Evolutionary conservation across 2,329 filamentous ascomycete species (phyloP).

Genomic region (Ophiostoma sp.): DNA sequence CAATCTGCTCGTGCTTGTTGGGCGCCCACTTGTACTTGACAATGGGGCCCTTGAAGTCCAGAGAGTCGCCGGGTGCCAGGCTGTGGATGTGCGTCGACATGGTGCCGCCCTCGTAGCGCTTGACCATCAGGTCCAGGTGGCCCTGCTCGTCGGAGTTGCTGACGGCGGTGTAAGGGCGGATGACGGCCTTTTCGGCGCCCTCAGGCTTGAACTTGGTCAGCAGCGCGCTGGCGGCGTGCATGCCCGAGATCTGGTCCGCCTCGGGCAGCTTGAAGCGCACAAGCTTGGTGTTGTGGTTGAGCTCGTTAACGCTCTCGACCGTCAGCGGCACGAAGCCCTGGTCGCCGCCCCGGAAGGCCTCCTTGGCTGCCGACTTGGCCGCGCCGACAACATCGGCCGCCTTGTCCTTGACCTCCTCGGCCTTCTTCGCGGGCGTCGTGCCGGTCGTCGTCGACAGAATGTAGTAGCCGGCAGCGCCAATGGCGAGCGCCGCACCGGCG

Average conservation of each 20-base stretch:
- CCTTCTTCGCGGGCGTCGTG: constrained; percentile 31
- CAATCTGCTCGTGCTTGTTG: constrained; percentile 93
- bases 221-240: constrained; percentile 80
- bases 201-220: constrained; percentile 88
- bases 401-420: constrained; percentile 59
- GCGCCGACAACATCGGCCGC: constrained; percentile 35
- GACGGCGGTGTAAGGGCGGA: constrained; percentile 90
- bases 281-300: constrained; percentile 96
- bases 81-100: constrained; percentile 90
- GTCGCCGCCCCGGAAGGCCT: constrained; percentile 75
- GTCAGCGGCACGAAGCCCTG: constrained; percentile 85
- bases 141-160: constrained; percentile 82
- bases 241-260: constrained; percentile 77
- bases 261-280: constrained; percentile 86
- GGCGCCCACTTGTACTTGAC: constrained; percentile 86
- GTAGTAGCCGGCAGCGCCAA: constrained; percentile 60
- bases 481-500: constrained; percentile 57
- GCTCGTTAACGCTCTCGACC: constrained; percentile 71
- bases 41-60: constrained; percentile 93
- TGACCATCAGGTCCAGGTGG: constrained; percentile 85
- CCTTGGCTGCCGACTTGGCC: constrained; percentile 38
- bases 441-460: constrained; percentile 45
- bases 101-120: constrained; percentile 84
- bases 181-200: constrained; percentile 74
- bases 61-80: constrained; percentile 75